A percentile compares a stretch with the other conserved stretches of the same genome.
These are phyloP conservation scores for Colletotrichum scovillei DNA, from an alignment of 2,329 filamentous ascomycete species.

Conservation along the genomic window DNA sequence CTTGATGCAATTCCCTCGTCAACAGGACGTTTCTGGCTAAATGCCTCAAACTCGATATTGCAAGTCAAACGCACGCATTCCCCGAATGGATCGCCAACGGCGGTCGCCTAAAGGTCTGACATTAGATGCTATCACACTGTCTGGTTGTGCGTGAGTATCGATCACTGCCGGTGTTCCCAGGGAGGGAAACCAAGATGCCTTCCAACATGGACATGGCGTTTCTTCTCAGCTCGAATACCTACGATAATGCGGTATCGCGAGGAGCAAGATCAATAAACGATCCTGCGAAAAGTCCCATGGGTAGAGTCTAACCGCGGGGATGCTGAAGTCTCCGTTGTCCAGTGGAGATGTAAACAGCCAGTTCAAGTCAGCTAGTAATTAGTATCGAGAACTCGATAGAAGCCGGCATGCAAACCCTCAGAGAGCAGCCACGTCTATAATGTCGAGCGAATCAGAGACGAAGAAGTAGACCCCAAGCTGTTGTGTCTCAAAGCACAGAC, in stretches of 20 bases:
- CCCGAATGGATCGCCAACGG: background rate
- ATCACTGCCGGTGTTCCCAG: no score
- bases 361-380: background rate
- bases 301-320: background rate
- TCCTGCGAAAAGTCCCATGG: background rate
- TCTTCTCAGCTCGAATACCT: background rate
- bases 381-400: background rate
- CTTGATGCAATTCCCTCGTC: background rate
- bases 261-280: background rate
- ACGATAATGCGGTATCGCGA: background rate
- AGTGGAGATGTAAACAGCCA: background rate
- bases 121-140: background rate
- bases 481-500: conserved; percentile 29
- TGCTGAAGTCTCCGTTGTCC: background rate
- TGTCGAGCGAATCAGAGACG: conserved; percentile 6
- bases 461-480: background rate
- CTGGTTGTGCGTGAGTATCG: no score
- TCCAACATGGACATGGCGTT: background rate
- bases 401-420: background rate
- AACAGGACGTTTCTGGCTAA: background rate
- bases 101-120: background rate
- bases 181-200: no score
- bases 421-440: background rate
- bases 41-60: background rate
- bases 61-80: background rate